Evolutionary conservation across 306 rosid genomes (phyloP).

Genomic region (Vigna nakashimae): DNA sequence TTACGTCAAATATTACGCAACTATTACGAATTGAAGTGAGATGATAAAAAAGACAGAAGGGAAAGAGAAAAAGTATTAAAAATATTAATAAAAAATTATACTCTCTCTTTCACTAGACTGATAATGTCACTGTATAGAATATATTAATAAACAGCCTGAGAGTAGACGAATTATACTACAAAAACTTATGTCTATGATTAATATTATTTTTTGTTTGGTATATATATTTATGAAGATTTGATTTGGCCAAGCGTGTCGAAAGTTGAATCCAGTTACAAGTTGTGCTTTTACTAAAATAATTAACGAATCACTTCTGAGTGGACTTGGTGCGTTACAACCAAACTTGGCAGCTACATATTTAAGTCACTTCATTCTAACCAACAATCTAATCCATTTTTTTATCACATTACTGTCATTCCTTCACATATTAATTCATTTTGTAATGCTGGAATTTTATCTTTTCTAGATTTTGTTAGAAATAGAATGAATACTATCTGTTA

Average conservation of each 20-base stretch:
- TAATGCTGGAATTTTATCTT: background rate
- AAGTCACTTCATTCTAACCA: slow-evolving; percentile 14
- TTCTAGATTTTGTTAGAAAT: background rate
- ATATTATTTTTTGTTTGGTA: too few species aligned
- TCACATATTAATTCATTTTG: background rate
- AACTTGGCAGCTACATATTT: slow-evolving; percentile 50
- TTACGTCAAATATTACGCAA: background rate
- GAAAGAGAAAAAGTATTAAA: background rate
- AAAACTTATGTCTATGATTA: background rate
- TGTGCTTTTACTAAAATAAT: background rate
- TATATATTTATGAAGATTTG: background rate
- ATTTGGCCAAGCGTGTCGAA: background rate
- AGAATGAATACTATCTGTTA: too few species aligned
- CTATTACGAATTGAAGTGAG: background rate
- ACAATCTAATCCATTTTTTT: slow-evolving; percentile 26
- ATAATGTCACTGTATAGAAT: too few species aligned
- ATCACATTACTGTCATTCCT: background rate
- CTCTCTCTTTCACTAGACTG: too few species aligned
- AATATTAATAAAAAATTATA: too few species aligned
- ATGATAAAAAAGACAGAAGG: background rate
- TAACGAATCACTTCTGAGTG: slow-evolving; percentile 19
- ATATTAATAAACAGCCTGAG: too few species aligned
- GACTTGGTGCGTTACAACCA: slow-evolving; percentile 61
- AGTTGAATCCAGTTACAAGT: slow-evolving; percentile 12
- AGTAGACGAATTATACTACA: background rate